phyloP scores from a whole-genome alignment of 1,284 basidiomycete species.

The Cryptococcus sp. region DNA sequence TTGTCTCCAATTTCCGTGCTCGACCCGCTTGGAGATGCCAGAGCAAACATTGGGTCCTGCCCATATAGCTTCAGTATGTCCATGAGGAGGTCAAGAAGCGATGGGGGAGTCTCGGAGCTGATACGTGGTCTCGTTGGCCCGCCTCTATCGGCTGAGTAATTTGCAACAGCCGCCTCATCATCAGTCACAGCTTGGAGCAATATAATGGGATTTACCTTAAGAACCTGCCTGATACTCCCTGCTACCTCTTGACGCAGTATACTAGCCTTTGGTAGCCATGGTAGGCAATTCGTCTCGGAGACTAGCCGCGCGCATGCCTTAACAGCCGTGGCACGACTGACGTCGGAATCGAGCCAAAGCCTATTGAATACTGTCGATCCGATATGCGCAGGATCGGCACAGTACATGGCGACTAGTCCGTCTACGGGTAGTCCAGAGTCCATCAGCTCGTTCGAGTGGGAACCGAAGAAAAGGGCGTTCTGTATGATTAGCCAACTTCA shows the following conservation, averaged over 20 bases:
- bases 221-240: constrained; percentile 20
- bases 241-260: constrained; percentile 22
- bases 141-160: background rate
- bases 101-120: background rate
- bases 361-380: constrained; percentile 60
- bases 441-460: constrained; percentile 52
- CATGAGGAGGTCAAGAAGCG: constrained; percentile 19
- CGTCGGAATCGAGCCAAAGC: constrained; percentile 68
- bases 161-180: background rate
- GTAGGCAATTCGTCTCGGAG: constrained; percentile 36
- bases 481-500: constrained; percentile 11
- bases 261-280: constrained; percentile 25
- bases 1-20: constrained; percentile 8
- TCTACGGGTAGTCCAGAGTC: constrained; percentile 76
- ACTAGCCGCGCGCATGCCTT: constrained; percentile 60
- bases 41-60: constrained; percentile 29
- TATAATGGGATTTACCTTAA: constrained; percentile 22
- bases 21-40: background rate
- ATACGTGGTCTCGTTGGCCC: background rate
- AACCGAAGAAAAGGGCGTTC: constrained; percentile 39
- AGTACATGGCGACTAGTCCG: constrained; percentile 65
- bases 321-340: constrained; percentile 71
- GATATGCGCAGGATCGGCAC: constrained; percentile 63
- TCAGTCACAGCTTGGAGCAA: background rate
- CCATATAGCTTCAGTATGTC: constrained; percentile 31